Evolutionary conservation across 108 stramenopile genomes (phyloP).

Genomic region (Skeletonema costatum): DNA sequence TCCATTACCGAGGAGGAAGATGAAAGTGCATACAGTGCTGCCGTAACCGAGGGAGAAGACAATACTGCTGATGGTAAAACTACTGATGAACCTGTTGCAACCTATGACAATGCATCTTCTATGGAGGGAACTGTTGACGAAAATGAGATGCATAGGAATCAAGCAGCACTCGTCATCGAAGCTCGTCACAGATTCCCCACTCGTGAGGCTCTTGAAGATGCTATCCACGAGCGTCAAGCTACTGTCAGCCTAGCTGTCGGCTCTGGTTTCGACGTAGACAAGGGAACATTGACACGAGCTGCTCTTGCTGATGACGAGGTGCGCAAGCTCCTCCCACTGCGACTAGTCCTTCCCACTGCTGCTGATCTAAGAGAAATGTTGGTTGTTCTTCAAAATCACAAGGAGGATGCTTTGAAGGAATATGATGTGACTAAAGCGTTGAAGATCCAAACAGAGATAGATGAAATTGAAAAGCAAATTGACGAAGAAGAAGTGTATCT

Average conservation of each 20-base stretch:
- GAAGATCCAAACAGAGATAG: slow-evolving; percentile 35
- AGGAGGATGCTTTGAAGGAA: slow-evolving; percentile 34
- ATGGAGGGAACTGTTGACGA: slow-evolving; percentile 11
- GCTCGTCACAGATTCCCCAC: slow-evolving; percentile 45
- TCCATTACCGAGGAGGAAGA: background rate
- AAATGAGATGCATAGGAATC: slow-evolving; percentile 23
- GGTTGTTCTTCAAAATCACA: slow-evolving; percentile 44
- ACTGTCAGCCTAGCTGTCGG: slow-evolving; percentile 40
- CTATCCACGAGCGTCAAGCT: slow-evolving; percentile 34
- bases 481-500: slow-evolving; percentile 36
- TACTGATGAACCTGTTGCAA: no score
- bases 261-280: slow-evolving; percentile 46
- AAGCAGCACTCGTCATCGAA: slow-evolving; percentile 38
- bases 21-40: slow-evolving; percentile 5
- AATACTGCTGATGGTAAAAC: slow-evolving; percentile 4
- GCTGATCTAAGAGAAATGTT: slow-evolving; percentile 43
- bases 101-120: background rate
- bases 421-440: slow-evolving; percentile 19
- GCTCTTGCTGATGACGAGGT: slow-evolving; percentile 54
- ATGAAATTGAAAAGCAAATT: slow-evolving; percentile 41
- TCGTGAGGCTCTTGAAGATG: slow-evolving; percentile 42
- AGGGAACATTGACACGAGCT: slow-evolving; percentile 40
- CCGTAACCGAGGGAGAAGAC: slow-evolving; percentile 13
- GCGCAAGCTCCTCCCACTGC: slow-evolving; percentile 51
- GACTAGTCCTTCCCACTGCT: slow-evolving; percentile 40